Percentiles rank a stretch among this genome's conserved stretches.
phyloP scores from a whole-genome alignment of 192 early-diverging fungal genomes.

The Backusella parvicylindrica region DNA sequence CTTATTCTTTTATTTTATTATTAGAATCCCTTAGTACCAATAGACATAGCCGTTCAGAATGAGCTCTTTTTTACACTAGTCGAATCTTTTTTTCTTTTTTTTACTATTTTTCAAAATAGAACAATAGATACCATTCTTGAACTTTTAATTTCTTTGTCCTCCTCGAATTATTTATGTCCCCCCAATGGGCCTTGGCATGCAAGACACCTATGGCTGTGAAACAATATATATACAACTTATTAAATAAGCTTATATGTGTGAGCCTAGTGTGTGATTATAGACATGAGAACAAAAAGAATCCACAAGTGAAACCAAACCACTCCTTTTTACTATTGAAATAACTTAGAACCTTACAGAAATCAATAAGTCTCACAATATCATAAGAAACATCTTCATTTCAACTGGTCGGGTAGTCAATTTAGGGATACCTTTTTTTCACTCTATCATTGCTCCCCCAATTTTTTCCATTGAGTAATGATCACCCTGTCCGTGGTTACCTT shows the following conservation, averaged over 20 bases:
- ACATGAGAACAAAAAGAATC: background rate
- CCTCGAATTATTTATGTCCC: background rate
- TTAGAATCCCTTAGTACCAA: background rate
- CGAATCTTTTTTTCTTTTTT: background rate
- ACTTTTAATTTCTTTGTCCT: background rate
- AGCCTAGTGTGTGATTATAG: background rate
- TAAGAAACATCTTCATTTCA: background rate
- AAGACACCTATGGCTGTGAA: background rate
- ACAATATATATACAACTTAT: background rate
- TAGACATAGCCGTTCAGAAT: background rate
- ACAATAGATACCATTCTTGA: background rate
- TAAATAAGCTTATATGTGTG: background rate
- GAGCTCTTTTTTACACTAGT: background rate
- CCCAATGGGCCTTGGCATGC: background rate
- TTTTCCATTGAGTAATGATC: background rate
- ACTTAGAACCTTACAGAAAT: background rate
- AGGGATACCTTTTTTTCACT: background rate
- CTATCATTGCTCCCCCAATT: background rate
- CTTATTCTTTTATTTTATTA: no score
- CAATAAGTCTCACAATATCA: background rate
- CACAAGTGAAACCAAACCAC: background rate
- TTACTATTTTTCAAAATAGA: background rate
- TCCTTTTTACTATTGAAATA: background rate
- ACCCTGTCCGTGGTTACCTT: background rate
- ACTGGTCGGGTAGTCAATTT: slow-evolving; percentile 1